Evolutionary conservation across 805 yeast species (phyloP).

Genomic region (Yarrowia deformans): DNA sequence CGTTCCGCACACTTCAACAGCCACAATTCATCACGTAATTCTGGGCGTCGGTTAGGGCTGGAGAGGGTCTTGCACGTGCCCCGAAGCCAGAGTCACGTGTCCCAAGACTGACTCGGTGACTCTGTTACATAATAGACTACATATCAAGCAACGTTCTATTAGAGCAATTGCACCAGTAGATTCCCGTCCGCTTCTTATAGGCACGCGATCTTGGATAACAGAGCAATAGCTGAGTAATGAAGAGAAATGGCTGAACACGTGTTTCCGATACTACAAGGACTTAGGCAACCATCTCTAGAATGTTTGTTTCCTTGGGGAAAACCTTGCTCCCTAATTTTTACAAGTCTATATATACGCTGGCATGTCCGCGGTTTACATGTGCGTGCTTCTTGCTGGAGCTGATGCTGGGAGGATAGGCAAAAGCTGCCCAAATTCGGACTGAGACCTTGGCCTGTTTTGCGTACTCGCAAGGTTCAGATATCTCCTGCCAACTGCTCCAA

Average conservation of each 20-base stretch:
- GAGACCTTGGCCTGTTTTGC: neutral
- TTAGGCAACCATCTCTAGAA: neutral
- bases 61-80: conserved; percentile 1
- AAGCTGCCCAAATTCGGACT: neutral
- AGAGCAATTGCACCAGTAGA: neutral
- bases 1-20: conserved; percentile 11
- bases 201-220: no score
- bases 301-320: neutral
- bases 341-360: conserved; percentile 9
- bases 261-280: no score
- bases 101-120: no score
- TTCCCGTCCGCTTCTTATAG: no score
- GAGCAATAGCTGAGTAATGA: no score
- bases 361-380: neutral
- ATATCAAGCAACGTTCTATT: neutral
- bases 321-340: conserved; percentile 1
- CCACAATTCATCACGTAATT: conserved; percentile 30
- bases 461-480: conserved; percentile 5
- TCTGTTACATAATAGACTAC: neutral
- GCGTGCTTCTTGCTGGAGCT: neutral
- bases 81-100: neutral
- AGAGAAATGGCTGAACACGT: no score
- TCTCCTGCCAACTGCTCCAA: conserved; percentile 21
- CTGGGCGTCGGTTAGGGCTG: neutral
- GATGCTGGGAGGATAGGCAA: neutral